phyloP scores from a whole-genome alignment of 805 yeast genomes.

The Hanseniaspora singularis region DNA sequence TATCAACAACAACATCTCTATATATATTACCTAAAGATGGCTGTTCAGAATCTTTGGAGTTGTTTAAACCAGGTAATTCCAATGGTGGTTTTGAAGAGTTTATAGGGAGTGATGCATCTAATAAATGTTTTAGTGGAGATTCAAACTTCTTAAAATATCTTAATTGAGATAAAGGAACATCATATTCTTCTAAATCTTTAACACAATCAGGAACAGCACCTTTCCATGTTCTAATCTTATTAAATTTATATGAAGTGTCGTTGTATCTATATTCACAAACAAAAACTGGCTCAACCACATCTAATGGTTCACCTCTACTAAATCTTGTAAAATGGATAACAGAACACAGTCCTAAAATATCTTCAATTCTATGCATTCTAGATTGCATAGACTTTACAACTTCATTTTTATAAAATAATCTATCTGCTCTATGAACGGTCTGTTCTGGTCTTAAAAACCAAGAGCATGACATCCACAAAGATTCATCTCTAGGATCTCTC shows the following conservation, averaged over 20 bases:
- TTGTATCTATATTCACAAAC: conserved; percentile 92
- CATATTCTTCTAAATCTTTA: conserved; percentile 69
- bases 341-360: conserved; percentile 84
- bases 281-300: conserved; percentile 71
- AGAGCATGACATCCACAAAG: conserved; percentile 82
- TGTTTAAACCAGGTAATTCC: conserved; percentile 74
- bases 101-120: conserved; percentile 59
- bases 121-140: conserved; percentile 69
- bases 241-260: conserved; percentile 79
- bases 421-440: conserved; percentile 85
- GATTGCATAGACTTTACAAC: conserved; percentile 95
- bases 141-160: conserved; percentile 62
- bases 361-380: conserved; percentile 81
- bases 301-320: conserved; percentile 85
- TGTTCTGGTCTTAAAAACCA: conserved; percentile 98
- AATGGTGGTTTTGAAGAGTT: conserved; percentile 66
- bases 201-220: conserved; percentile 97
- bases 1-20: conserved; percentile 56
- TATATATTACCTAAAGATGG: conserved; percentile 91
- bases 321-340: conserved; percentile 89
- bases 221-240: conserved; percentile 94
- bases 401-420: conserved; percentile 83
- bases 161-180: conserved; percentile 56
- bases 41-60: conserved; percentile 11
- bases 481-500: conserved; percentile 67